Evolutionary conservation across 169 alveolate species (phyloP), one percentile per base, ranked within the genome.

Genomic region (Cryptosporidium muris): DNA sequence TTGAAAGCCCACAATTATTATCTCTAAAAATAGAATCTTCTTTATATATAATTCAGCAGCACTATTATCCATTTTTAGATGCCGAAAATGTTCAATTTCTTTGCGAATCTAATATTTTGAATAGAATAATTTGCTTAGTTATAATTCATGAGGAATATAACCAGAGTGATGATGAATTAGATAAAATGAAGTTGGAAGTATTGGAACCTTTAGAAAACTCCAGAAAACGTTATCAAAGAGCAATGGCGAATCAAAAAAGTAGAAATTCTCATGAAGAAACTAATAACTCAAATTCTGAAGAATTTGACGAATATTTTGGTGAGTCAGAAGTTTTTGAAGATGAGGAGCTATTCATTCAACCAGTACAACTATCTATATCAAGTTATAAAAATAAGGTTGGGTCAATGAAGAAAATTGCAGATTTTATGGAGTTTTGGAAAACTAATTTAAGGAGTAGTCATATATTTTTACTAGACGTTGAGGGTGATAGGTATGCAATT

Each of bases 341-440:
- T 16, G 85, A 54, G 14, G 85, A 74, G 45, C 1, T 74, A 8
- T 74, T 74, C 45, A 74, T 74, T 60, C 85, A 74, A 25, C 85
- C 85, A 1, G 74, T 60, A 45, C 67, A 58, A 43, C 47, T 60
- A 6, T 47, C 43, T 11, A 25, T 74, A 8, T 43, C 25, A 9
- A 74, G 68, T 40, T 25, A 42, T 54, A 49, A 58, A 25, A 48
- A 12, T 8, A 62, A 68, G 3, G 16, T 74, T 40, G 62, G 62
- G 5, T 43, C 64, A 16, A 58, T 74, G 85, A 58, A 62, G 16
- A 74, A 74, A 14, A 53, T 74, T 25, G n/a, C 51, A 7, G 85
- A 68, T 4, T 74, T 74, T 74, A 56, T 58, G 68, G 85, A 74
- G 9, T 52, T 74, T 4, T 5, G 34, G 34, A 47, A 49, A 11